Base-by-base conservation (phyloP, 2,329 filamentous ascomycete genomes). In the Apiospora marii region DNA sequence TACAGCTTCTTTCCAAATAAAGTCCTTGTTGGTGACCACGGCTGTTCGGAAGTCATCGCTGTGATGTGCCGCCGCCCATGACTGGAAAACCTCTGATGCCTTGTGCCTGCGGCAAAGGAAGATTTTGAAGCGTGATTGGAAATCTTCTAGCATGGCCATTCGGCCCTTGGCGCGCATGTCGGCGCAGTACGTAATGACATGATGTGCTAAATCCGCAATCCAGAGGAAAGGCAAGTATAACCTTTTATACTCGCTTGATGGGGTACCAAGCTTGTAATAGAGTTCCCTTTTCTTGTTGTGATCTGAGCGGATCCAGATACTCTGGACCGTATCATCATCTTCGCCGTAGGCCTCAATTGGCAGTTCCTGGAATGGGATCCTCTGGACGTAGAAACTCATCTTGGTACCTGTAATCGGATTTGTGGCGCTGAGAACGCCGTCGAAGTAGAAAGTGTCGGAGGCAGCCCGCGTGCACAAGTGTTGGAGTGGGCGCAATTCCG, bases 181-280 rank as follows among this genome's bases (percentile, higher is more conserved):
- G 3, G 81, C 79, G 68, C 93, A 83, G 75, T 88, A 96, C 74
- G 95, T 92, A 1, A 95, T 85, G 34, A 93, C 87, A 76, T 94
- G 90, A 78, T 95, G 96, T 0, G 88, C 86, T 0, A 96, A 83
- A 70, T 92, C 87, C 0, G 90, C 92, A 0, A 95, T 81, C 93
- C 93, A 96, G 0, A 91, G 73, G 74, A 94, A 96, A 0, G 89
- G 86, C 0, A 82, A 68, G 73, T 91, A 88, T 76, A 92, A 95
- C 1, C 89, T 82, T 14, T 73, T 74, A 77, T 96, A 97, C 49
- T 91, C 90, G 0, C 74, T 41, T 0, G 90, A 84, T 0, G 94
- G 92, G 0, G 70, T 79, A 2, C 79, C 79, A 0, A 97, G 80
- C 13, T 85, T 85, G 78, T 95, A 96, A 84, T 91, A 96, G 0